Base-by-base conservation (phyloP, 2,329 filamentous ascomycete species). In the Fusarium tuaranense region DNA sequence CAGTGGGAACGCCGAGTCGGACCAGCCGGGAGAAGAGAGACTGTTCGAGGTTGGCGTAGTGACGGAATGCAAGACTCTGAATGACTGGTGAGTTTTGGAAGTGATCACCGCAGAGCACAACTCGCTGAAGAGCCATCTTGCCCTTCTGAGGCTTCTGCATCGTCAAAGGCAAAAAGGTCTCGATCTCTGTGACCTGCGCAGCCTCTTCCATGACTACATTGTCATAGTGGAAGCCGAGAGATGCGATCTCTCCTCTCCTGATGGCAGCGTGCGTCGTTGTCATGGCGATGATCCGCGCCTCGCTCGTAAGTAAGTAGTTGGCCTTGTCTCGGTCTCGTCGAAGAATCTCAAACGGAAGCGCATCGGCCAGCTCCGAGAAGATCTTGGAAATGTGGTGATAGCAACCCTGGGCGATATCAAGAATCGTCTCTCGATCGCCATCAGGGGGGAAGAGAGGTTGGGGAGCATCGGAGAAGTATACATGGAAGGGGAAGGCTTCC, bases 171-270 rank as follows among this genome's bases (percentile, higher is more conserved):
- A 99, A 95, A 84, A 99, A 98, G 74, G 95, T 97, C 81, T 99
- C 97, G 55, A 98, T 94, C 82, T 99, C 97, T 0, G 96, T 99
- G 80, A 99, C 96, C 81, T 99, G 97, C 14, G 97, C 97, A 7
- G 97, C 96, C 87, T 99, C 97, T 85, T 99, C 97, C 94, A 99
- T 98, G 63, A 99, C 89, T 14, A 99, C 93, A 74, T 98, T 99
- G 86, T 98, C 95, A 79, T 99, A 99, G 77, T 95, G 94, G 84
- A 99, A 99, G 18, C 95, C 95, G n/a, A 98, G 88, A 18, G 90
- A 89, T 1, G 95, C 93, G 78, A 99, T 98, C 79, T 98, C 96
- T 73, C 94, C 92, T 72, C 96, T 89, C 71, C 95, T 92, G 89
- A 99, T 99, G 2, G 97, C 97, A 6, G 97, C 97, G 82, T 99